Evolutionary conservation across 176 grass and related monocot genomes (phyloP), one percentile per base, ranked within the genome.

Genomic region (Avena insularis): DNA sequence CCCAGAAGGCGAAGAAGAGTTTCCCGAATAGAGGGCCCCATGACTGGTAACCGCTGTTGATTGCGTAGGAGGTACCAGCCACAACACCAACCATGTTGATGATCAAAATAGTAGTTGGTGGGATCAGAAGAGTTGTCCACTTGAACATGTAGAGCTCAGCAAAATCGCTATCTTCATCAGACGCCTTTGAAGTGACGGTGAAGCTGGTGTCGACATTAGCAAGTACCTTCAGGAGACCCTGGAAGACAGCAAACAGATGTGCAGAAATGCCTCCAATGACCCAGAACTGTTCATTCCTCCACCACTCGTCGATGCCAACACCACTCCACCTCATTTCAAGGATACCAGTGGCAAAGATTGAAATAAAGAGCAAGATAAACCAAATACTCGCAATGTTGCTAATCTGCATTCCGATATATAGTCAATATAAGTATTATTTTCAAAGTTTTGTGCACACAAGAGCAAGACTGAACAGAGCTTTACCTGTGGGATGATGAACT

Each of bases 401-500:
- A 82, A 95, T 95, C 93, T 95, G 93, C 69, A 89, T 68, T 91
- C n/a, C 29, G 69, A 79, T 65, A 35, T 55, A 27, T 51, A 74
- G 68, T 56, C 19, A 75, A 19, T 40, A 27, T 12, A 46, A 49
- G 2, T 57, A 67, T 9, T 57, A 67, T 10, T 73, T 48, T 67
- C 0, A 0, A 1, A 43, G 35, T 75, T 57, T 14, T 75, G 10
- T 70, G 11, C 9, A 27, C 23, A 84, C 19, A 51, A 86, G 58
- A 49, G 36, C 3, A 56, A 54, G 21, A 80, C 49, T 56, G 60
- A 77, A 47, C 7, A 60, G 65, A 23, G 11, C 7, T 91, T 75
- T 90, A 97, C 94, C 94, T 94, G 83, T 82, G 94, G 94, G 50
- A 97, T 97, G 82, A 97, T 94, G 60, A 97, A 97, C 86, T 97